Base-by-base conservation (phyloP, 2,329 filamentous ascomycete genomes). In the Fusarium sp. region DNA sequence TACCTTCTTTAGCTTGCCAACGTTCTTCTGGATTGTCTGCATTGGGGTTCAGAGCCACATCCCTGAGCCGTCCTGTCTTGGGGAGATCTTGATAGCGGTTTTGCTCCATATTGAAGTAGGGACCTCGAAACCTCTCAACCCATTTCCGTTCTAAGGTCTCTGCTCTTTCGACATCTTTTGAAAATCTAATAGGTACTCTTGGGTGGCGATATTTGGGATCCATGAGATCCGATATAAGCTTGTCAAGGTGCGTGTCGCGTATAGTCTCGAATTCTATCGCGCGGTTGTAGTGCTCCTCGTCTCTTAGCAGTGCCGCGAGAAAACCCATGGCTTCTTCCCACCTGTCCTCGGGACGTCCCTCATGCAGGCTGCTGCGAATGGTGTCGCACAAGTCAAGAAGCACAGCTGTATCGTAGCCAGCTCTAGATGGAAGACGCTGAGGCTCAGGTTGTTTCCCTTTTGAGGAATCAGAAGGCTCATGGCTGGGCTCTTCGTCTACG, bases 51-150 rank as follows among this genome's bases (percentile, higher is more conserved):
- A 86, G 84, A 10, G 77, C 78, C 12, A 88, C 80, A 33, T 84
- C 83, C 60, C 80, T 83, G 33, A 88, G 79, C 49, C 80, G 78
- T 1, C 85, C 85, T 12, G 75, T 78, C 40, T 76, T 75, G 1
- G 81, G 75, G 28, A 88, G 76, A 4, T 78, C 71, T 9, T 72
- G 73, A 42, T 82, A 82, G n/a, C 86, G 80, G 15, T 80, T 77
- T 54, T 86, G 80, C 61, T 88, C 86, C 32, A 88, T 82, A 67
- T 82, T 80, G 67, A 85, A 83, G 62, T 85, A 87, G 11, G 80
- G 74, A n/a, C 84, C 82, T 43, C 81, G 79, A 71, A 87, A 87
- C 9, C 86, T 81, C 12, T 77, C 73, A 52, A 82, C 77, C 87
- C 86, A 88, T 42, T 77, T 69, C n/a, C 80, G 79, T 66, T 84